These are phyloP conservation scores for Diaporthe aspalathi DNA, from an alignment of 2,329 filamentous ascomycete species.

Conservation along the genomic window DNA sequence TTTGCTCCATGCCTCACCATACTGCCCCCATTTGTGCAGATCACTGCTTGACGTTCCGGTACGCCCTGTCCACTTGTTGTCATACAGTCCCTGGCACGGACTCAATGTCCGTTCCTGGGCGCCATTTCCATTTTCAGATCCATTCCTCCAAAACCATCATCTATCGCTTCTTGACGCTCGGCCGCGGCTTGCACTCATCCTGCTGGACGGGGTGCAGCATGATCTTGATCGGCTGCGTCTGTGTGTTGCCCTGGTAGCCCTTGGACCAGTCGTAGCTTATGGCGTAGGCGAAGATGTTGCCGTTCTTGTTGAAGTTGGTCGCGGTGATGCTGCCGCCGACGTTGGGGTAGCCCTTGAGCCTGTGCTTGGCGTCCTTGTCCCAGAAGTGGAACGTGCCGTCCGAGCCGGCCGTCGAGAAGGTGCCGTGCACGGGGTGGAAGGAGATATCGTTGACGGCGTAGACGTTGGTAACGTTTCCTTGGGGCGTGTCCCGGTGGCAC, in stretches of 20 bases:
- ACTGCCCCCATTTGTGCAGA: neutral
- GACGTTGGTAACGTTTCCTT: conserved; percentile 84
- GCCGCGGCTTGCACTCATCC: conserved; percentile 73
- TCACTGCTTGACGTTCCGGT: neutral
- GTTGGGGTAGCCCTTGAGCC: conserved; percentile 87
- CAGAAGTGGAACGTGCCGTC: conserved; percentile 98
- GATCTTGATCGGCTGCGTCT: conserved; percentile 80
- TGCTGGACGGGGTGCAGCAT: conserved; percentile 81
- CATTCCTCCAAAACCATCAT: conserved; percentile 7
- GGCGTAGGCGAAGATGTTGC: conserved; percentile 87
- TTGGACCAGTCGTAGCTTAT: conserved; percentile 99
- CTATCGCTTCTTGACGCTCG: conserved; percentile 70
- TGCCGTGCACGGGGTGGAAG: conserved; percentile 96
- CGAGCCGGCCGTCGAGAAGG: conserved; percentile 95
- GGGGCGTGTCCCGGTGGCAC: conserved; percentile 88
- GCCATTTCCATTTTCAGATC: conserved; percentile 3
- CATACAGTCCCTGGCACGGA: neutral
- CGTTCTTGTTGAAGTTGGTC: conserved; percentile 90
- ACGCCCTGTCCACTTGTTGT: neutral
- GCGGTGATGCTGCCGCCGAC: conserved; percentile 89
- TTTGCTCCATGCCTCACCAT: neutral
- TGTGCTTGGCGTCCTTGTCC: conserved; percentile 92
- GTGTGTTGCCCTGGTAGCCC: conserved; percentile 87
- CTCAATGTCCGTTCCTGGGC: neutral
- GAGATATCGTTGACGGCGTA: conserved; percentile 97